Percentiles rank a stretch among this genome's conserved stretches.
phyloP scores from a whole-genome alignment of 176 grass and related monocot genomes.

The Puya raimondii region DNA sequence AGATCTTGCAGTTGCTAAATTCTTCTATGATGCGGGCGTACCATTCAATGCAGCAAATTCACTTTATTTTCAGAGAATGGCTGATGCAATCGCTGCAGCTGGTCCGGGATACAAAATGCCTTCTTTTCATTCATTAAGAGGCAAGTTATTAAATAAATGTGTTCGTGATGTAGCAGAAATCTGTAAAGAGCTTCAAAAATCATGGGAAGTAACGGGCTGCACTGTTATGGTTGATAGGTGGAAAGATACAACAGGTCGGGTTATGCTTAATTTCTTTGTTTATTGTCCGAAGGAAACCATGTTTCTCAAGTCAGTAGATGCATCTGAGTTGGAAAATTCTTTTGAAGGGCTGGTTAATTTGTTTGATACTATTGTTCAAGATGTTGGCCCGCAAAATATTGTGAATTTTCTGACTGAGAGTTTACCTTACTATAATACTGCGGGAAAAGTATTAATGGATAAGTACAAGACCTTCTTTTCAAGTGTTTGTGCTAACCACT shows the following conservation, averaged over 20 bases:
- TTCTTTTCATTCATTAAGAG: conserved; percentile 29
- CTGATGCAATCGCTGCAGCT: conserved; percentile 26
- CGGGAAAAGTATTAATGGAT: conserved; percentile 28
- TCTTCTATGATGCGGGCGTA: conserved; percentile 32
- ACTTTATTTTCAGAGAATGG: conserved; percentile 27
- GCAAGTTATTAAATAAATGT: conserved; percentile 21
- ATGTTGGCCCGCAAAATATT: conserved; percentile 34
- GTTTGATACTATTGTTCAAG: conserved; percentile 32
- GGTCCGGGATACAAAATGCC: conserved; percentile 32
- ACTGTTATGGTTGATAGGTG: conserved; percentile 24
- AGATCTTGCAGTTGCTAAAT: conserved; percentile 28
- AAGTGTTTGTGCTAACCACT: conserved; percentile 30
- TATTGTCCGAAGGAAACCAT: conserved; percentile 35
- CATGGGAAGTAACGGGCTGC: conserved; percentile 30
- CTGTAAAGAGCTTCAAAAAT: conserved; percentile 28
- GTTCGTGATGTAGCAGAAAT: conserved; percentile 18
- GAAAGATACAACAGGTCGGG: conserved; percentile 5
- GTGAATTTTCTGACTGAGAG: conserved; percentile 39
- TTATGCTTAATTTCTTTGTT: conserved; percentile 32
- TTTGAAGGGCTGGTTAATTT: conserved; percentile 28
- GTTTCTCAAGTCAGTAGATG: conserved; percentile 42
- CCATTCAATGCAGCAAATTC: conserved; percentile 35
- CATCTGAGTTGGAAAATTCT: conserved; percentile 4
- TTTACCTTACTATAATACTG: conserved; percentile 29
- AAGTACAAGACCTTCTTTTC: conserved; percentile 45